Conservation (phyloP, 495 filamentous ascomycete genomes). For the Tetracladium setigerum region DNA sequence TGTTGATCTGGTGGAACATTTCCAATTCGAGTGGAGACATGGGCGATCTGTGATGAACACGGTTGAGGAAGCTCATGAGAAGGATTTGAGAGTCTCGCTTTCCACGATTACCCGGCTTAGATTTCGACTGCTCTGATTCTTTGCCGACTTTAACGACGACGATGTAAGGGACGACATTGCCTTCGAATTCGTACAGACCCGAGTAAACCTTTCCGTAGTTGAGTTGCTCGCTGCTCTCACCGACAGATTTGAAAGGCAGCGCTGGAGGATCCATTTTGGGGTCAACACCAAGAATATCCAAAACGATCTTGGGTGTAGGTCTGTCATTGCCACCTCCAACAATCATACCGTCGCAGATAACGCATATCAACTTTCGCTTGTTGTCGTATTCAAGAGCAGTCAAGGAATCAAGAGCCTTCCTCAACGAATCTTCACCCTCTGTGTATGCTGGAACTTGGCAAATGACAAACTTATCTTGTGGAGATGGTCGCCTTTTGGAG, state of each 20-base stretch:
- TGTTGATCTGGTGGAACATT: constrained; percentile 98
- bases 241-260: constrained; percentile 84
- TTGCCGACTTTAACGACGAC: constrained; percentile 97
- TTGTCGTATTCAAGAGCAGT: constrained; percentile 95
- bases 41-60: constrained; percentile 84
- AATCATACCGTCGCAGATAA: constrained; percentile 94
- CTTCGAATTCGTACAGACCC: constrained; percentile 94
- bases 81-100: constrained; percentile 95
- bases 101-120: constrained; percentile 94
- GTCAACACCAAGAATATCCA: constrained; percentile 95
- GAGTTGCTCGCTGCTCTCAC: constrained; percentile 82
- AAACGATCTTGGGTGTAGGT: constrained; percentile 92
- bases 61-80: constrained; percentile 84
- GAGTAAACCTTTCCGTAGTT: constrained; percentile 99
- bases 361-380: constrained; percentile 89
- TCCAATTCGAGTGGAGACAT: constrained; percentile 96
- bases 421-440: constrained; percentile 88
- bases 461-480: constrained; percentile 98
- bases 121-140: constrained; percentile 83
- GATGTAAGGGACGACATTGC: constrained; percentile 92
- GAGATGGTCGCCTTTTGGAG: constrained; percentile 77
- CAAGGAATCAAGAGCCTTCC: constrained; percentile 88
- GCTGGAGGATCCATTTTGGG: constrained; percentile 95
- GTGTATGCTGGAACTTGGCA: constrained; percentile 98
- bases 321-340: constrained; percentile 94